phyloP scores from a whole-genome alignment of 192 early-diverging fungal species.

The Obelidium mucronatum region DNA sequence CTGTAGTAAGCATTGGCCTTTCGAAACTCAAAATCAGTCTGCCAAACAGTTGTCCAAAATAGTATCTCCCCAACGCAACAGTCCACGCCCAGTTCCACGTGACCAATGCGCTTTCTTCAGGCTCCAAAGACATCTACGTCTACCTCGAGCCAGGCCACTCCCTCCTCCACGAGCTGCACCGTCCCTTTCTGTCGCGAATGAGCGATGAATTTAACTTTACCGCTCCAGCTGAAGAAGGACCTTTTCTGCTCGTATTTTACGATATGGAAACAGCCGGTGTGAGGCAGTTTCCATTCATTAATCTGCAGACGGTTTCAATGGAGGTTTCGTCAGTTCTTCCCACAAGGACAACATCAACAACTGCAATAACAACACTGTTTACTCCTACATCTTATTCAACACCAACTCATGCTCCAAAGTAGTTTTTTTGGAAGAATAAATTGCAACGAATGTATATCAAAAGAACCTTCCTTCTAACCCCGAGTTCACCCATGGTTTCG shows the following conservation, averaged over 20 bases:
- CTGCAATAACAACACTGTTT: no score
- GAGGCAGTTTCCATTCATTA: constrained; percentile 3
- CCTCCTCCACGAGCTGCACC: not conserved
- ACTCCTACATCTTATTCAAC: not conserved
- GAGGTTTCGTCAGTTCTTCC: not conserved
- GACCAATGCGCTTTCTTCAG: constrained; percentile 14
- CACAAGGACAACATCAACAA: not conserved
- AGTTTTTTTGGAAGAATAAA: not conserved
- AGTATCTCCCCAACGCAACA: not conserved
- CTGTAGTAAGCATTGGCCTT: not conserved
- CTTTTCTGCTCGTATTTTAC: constrained; percentile 22
- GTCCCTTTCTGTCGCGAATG: not conserved
- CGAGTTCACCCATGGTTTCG: constrained; percentile 9
- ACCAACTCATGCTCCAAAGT: not conserved
- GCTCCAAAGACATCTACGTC: constrained; percentile 10
- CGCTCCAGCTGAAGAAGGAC: not conserved
- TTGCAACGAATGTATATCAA: not conserved
- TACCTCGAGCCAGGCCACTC: constrained; percentile 20
- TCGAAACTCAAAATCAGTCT: not conserved
- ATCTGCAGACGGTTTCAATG: not conserved
- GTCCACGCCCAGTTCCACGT: not conserved
- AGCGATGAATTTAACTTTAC: not conserved
- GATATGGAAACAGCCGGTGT: constrained; percentile 11
- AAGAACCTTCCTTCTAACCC: constrained; percentile 21
- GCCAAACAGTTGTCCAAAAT: not conserved